Percentiles rank a stretch among this genome's conserved stretches.
phyloP scores from a whole-genome alignment of 225 moss, liverwort and hornwort species.

The Thuidium tamariscinum region DNA sequence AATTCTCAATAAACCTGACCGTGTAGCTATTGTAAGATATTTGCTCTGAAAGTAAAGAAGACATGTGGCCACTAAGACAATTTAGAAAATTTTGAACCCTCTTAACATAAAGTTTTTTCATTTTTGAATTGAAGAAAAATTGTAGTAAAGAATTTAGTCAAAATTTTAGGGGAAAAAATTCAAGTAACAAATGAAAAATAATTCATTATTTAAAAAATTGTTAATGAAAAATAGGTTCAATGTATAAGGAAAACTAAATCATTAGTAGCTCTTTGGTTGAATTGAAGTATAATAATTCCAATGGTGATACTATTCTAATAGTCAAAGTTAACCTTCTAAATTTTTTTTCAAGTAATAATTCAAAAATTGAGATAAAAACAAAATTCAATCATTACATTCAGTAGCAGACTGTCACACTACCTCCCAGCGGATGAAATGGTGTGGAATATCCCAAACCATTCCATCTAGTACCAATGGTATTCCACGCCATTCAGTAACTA shows the following conservation, averaged over 20 bases:
- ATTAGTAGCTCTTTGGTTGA: neutral
- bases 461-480: too few species aligned
- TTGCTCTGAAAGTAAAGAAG: too few species aligned
- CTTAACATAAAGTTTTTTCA: too few species aligned
- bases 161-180: too few species aligned
- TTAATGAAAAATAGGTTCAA: neutral
- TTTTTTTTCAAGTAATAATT: accelerated
- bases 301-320: neutral
- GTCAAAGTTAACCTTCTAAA: neutral
- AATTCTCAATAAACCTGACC: too few species aligned
- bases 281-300: neutral
- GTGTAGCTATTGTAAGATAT: too few species aligned
- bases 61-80: too few species aligned
- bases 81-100: neutral
- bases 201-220: neutral
- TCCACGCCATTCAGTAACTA: too few species aligned
- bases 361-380: neutral
- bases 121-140: neutral
- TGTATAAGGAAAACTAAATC: neutral
- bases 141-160: accelerated
- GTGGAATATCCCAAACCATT: too few species aligned
- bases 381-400: too few species aligned
- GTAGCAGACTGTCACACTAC: too few species aligned
- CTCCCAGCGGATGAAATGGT: too few species aligned
- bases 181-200: neutral